Conservation (phyloP, 352 stramenopile species). For the Phytophthora lateralis region DNA sequence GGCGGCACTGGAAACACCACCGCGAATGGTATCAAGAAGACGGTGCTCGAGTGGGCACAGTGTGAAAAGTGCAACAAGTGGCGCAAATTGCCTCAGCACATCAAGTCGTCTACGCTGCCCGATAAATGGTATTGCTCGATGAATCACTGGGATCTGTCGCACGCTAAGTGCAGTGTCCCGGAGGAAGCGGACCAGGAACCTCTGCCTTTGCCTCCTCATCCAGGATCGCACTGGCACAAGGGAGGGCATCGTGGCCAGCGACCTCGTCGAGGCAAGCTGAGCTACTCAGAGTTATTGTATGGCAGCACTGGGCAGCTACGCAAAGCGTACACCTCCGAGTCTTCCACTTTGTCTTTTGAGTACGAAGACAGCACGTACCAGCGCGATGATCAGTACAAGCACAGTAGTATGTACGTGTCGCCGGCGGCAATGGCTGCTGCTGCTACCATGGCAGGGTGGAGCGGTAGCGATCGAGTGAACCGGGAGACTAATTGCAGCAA, state of each 20-base stretch:
- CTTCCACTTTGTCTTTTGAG: conserved; percentile 79
- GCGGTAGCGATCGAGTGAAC: conserved; percentile 36
- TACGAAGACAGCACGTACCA: conserved; percentile 72
- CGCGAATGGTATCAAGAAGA: conserved; percentile 61
- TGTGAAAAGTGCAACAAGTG: conserved; percentile 97
- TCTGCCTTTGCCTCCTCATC: conserved; percentile 41
- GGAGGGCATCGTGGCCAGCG: conserved; percentile 42
- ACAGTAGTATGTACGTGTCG: conserved; percentile 83
- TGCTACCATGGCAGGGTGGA: conserved; percentile 37
- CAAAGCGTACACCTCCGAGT: conserved; percentile 84
- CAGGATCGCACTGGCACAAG: conserved; percentile 67
- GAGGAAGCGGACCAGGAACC: conserved; percentile 85
- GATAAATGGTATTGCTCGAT: conserved; percentile 97
- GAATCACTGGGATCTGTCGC: conserved; percentile 93
- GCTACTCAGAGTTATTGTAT: conserved; percentile 83
- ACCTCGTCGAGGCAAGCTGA: conserved; percentile 73
- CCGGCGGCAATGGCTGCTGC: conserved; percentile 40
- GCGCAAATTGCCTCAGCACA: conserved; percentile 92
- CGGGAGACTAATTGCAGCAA: conserved; percentile 21
- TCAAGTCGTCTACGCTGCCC: conserved; percentile 92
- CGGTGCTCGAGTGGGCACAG: conserved; percentile 94
- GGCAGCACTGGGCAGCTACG: conserved; percentile 78
- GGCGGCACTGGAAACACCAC: conserved; percentile 5
- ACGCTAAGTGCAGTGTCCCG: conserved; percentile 69
- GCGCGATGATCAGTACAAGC: conserved; percentile 81